Base-by-base conservation (phyloP, 2,329 filamentous ascomycete species). In the Parafenestella ontariensis region DNA sequence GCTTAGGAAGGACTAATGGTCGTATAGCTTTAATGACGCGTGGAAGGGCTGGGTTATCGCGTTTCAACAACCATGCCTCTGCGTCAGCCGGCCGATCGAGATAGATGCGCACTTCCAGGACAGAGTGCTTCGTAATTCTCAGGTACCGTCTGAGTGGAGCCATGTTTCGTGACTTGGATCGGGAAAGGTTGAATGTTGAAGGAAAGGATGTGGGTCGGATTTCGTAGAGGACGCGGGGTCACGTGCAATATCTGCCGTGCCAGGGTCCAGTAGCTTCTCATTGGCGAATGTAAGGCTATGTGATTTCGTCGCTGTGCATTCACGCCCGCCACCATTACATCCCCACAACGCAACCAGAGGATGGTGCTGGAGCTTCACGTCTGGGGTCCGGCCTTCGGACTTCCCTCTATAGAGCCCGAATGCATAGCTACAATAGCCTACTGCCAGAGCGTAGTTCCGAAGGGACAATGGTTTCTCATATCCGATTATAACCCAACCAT, bases 101-200 rank as follows among this genome's bases (percentile, higher is more conserved):
- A 76, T 98, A 98, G 64, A 99, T 95, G 62, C 93, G 92, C 61
- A 91, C 92, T 82, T 99, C 95, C n/a, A 99, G 84, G 28, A 97
- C 92, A 4, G 94, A 96, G 76, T 92, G 91, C 72, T 94, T 93
- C 50, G 90, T 94, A 66, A 98, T 96, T 47, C 94, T 87, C 50
- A 98, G 83, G 74, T 98, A 97, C 67, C 93, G 87, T 54, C 93
- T 87, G 43, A 96, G 86, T 10, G 93, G 93, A 11, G 92, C 89
- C 93, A 97, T 97, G 18, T 44, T 56, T 39, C 43, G 37, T 24
- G 34, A 20, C 13, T 26, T 23, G 23, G 8, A 5, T 15, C 31
- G 13, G 17, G 13, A 5, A n/a, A n/a, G 15, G 31, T 34, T 24
- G 20, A 26, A 9, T 26, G 23, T 4, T 36, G 20, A 34, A 31